Percentiles rank a stretch among this genome's conserved stretches.
Conservation (phyloP, 2,329 filamentous ascomycete genomes). For the Xylariaceae sp. region DNA sequence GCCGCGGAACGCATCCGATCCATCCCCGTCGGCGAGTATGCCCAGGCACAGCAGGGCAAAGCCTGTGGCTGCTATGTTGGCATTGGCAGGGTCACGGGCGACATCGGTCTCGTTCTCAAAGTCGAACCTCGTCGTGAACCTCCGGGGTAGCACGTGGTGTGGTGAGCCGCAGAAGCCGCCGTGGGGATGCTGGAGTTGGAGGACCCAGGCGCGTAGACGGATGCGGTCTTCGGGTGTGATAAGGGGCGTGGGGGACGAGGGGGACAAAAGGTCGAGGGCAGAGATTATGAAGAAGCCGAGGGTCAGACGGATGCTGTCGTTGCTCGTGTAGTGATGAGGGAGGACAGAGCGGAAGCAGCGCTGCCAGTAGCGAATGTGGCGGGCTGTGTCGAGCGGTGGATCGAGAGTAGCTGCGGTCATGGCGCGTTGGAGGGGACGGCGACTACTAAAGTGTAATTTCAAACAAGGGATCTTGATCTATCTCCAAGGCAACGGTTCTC, state of each 20-base stretch:
- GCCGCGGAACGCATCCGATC: conserved; percentile 57
- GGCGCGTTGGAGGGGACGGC: background rate
- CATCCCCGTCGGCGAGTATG: conserved; percentile 50
- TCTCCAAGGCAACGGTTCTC: no score
- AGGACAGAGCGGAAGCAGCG: conserved; percentile 83
- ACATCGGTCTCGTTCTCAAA: conserved; percentile 39
- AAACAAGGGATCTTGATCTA: no score
- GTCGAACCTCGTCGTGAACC: conserved; percentile 44
- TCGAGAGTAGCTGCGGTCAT: conserved; percentile 28
- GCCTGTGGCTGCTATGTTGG: conserved; percentile 86
- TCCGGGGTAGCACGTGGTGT: conserved; percentile 59
- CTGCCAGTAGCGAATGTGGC: conserved; percentile 90
- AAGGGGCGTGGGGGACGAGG: conserved; percentile 60
- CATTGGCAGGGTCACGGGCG: conserved; percentile 50
- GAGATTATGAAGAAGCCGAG: conserved; percentile 89
- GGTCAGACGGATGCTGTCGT: conserved; percentile 88
- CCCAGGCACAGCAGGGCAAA: conserved; percentile 82
- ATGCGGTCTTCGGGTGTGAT: conserved; percentile 52
- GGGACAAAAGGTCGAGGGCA: conserved; percentile 79
- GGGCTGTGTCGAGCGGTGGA: conserved; percentile 59
- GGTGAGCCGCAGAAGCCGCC: conserved; percentile 92
- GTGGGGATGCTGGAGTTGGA: conserved; percentile 80
- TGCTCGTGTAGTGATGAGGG: conserved; percentile 82
- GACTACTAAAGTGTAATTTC: background rate
- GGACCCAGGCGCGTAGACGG: conserved; percentile 74